These are phyloP conservation scores for Starmerella ratchasimensis DNA, from an alignment of 805 yeast genomes.

Conservation along the genomic window DNA sequence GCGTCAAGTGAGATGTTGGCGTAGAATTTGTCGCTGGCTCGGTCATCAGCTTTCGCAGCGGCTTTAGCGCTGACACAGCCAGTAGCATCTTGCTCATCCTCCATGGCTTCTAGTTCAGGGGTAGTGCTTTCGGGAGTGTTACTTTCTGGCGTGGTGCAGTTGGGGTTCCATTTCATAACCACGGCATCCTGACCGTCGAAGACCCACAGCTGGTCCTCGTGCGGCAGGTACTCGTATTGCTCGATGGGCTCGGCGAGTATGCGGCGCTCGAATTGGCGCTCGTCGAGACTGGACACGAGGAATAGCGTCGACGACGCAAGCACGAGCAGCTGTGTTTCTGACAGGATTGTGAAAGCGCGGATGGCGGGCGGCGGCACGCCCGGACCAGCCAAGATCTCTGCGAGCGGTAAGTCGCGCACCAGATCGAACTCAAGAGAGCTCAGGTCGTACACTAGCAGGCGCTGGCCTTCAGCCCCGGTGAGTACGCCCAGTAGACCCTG, in stretches of 20 bases:
- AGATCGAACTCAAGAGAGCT: slow-evolving; percentile 19
- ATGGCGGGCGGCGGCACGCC: slow-evolving; percentile 26
- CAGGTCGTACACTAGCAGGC: slow-evolving; percentile 22
- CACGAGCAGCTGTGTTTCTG: slow-evolving; percentile 20
- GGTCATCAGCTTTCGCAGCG: neutral
- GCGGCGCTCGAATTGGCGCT: slow-evolving; percentile 20
- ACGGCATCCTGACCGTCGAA: slow-evolving; percentile 28
- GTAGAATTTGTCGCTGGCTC: neutral
- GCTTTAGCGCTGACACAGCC: too few species aligned
- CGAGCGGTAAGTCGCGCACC: slow-evolving; percentile 26
- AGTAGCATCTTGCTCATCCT: too few species aligned
- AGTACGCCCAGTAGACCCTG: slow-evolving; percentile 26
- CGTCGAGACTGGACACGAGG: slow-evolving; percentile 15
- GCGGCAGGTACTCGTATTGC: slow-evolving; percentile 23
- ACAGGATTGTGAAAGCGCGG: slow-evolving; percentile 23
- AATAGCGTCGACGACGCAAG: slow-evolving; percentile 30
- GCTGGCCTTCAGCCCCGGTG: slow-evolving; percentile 17
- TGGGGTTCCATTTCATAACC: slow-evolving; percentile 10
- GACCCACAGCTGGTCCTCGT: slow-evolving; percentile 28
- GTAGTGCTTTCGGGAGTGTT: neutral
- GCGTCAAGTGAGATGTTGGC: slow-evolving; percentile 29
- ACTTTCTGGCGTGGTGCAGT: neutral
- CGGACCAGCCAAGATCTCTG: slow-evolving; percentile 26
- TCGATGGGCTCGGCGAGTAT: slow-evolving; percentile 28
- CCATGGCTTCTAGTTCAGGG: slow-evolving; percentile 6